A percentile compares a stretch with the other conserved stretches of the same genome.
Conservation (phyloP, 176 grass and related monocot species). For the Ananas comosus region DNA sequence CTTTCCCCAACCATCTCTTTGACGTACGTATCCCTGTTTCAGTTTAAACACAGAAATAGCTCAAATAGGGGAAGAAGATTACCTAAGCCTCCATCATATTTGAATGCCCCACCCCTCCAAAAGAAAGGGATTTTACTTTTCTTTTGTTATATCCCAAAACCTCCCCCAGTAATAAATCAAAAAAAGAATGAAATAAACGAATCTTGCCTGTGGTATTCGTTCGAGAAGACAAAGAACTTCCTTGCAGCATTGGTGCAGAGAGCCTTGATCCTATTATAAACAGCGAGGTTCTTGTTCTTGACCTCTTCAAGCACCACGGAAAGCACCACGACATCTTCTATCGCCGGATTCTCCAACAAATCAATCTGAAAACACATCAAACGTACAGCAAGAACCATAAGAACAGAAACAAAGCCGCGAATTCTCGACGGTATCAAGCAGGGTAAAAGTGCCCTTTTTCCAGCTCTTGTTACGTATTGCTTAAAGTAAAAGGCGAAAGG, state of each 20-base stretch:
- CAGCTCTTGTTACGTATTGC: background rate
- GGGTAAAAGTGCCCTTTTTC: too few species aligned
- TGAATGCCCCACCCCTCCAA: too few species aligned
- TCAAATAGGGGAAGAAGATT: background rate
- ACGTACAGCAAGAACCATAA: background rate
- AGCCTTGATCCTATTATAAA: constrained; percentile 82
- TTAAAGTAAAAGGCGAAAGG: background rate
- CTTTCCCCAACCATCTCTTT: constrained; percentile 95
- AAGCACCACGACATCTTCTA: constrained; percentile 85
- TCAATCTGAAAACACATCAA: constrained; percentile 48
- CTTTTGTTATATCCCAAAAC: background rate
- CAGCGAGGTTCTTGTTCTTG: constrained; percentile 81
- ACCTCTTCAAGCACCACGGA: constrained; percentile 88
- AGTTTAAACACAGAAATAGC: background rate
- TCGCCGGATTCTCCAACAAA: constrained; percentile 74
- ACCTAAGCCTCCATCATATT: too few species aligned
- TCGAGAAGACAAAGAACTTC: constrained; percentile 88
- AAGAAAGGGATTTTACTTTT: background rate
- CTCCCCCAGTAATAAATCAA: background rate
- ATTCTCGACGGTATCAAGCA: too few species aligned
- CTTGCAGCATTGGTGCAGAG: constrained; percentile 66
- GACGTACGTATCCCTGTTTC: constrained; percentile 86
- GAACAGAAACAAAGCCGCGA: background rate
- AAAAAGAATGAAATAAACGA: background rate
- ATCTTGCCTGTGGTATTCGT: constrained; percentile 68